Percentiles rank a stretch among this genome's conserved stretches.
Conservation (phyloP, 2,329 filamentous ascomycete genomes). For the Scolecobasidium constrictum region DNA sequence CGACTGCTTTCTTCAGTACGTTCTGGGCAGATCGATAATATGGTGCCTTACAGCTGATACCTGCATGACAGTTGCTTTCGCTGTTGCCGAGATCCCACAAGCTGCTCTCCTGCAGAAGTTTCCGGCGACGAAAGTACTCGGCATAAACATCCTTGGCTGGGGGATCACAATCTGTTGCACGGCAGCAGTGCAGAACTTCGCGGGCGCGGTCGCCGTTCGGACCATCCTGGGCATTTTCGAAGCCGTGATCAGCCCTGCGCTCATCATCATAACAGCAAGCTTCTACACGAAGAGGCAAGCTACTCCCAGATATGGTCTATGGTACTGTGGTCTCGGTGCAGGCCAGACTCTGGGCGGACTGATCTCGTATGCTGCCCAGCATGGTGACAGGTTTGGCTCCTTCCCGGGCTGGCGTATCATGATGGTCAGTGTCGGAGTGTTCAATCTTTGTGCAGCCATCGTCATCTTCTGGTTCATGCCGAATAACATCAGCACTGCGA, state of each 20-base stretch:
- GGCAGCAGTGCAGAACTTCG: slow-evolving; percentile 39
- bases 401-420: slow-evolving; percentile 40
- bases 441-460: slow-evolving; percentile 29
- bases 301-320: slow-evolving; percentile 51
- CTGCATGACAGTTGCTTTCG: no score
- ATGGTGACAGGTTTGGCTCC: slow-evolving; percentile 37
- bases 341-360: slow-evolving; percentile 35
- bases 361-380: slow-evolving; percentile 46
- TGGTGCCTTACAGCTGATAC: no score
- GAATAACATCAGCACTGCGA: slow-evolving; percentile 18
- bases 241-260: slow-evolving; percentile 40
- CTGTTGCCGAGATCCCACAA: slow-evolving; percentile 12
- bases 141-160: slow-evolving; percentile 32
- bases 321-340: slow-evolving; percentile 37
- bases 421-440: slow-evolving; percentile 34
- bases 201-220: slow-evolving; percentile 36
- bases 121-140: slow-evolving; percentile 21
- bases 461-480: slow-evolving; percentile 19
- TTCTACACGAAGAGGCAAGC: slow-evolving; percentile 49
- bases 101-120: slow-evolving; percentile 11
- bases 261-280: slow-evolving; percentile 46
- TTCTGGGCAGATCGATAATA: no score
- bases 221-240: slow-evolving; percentile 45
- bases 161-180: slow-evolving; percentile 37
- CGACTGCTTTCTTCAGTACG: slow-evolving; percentile 13